These are phyloP conservation scores for Ciborinia camelliae DNA, from an alignment of 2,329 filamentous ascomycete genomes.

Conservation along the genomic window DNA sequence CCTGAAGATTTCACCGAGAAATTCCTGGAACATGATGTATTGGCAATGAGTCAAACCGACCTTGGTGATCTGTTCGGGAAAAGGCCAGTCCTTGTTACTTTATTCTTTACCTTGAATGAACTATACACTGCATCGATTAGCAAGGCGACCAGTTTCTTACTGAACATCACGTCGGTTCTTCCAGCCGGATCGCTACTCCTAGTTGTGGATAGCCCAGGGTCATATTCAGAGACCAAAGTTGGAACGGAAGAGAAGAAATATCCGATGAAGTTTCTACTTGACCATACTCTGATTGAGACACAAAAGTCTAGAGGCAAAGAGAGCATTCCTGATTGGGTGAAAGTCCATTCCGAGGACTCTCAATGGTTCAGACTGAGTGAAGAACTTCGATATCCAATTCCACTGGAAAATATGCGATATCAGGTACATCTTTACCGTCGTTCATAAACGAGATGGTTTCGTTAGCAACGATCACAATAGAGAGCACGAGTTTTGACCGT, in stretches of 20 bases:
- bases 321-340: slow-evolving; percentile 59
- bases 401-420: slow-evolving; percentile 91
- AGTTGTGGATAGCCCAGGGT: slow-evolving; percentile 89
- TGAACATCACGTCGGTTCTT: slow-evolving; percentile 60
- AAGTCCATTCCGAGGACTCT: slow-evolving; percentile 71
- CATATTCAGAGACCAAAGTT: slow-evolving; percentile 79
- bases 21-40: slow-evolving; percentile 50
- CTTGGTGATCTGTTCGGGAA: slow-evolving; percentile 36
- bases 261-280: slow-evolving; percentile 90
- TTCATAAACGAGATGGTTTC: slow-evolving; percentile 26
- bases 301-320: slow-evolving; percentile 40
- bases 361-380: slow-evolving; percentile 77
- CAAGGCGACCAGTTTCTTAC: slow-evolving; percentile 73
- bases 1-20: slow-evolving; percentile 40
- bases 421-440: slow-evolving; percentile 79
- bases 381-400: slow-evolving; percentile 72
- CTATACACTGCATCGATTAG: slow-evolving; percentile 74
- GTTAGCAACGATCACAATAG: background rate
- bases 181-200: slow-evolving; percentile 65
- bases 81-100: slow-evolving; percentile 61
- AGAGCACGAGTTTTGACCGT: background rate
- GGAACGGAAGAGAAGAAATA: slow-evolving; percentile 63
- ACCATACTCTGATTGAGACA: slow-evolving; percentile 66
- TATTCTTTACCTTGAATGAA: slow-evolving; percentile 95
- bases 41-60: slow-evolving; percentile 41